These are phyloP conservation scores for Aspergillus awamori DNA, from an alignment of 2,329 filamentous ascomycete genomes.

Conservation along the genomic window DNA sequence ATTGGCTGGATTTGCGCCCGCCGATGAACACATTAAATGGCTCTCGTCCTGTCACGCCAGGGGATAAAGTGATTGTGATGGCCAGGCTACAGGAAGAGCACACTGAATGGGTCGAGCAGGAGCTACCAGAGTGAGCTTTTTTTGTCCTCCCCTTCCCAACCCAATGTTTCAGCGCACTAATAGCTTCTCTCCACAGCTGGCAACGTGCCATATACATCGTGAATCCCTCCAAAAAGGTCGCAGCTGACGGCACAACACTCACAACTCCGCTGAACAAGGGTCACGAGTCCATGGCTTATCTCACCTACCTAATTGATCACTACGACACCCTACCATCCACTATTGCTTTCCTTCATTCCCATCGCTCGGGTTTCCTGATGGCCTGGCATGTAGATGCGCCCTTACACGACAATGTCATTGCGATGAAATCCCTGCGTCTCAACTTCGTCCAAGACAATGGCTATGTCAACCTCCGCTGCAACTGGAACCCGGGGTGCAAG, in stretches of 20 bases:
- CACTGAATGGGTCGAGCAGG: slow-evolving; percentile 48
- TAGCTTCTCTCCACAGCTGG: slow-evolving; percentile 38
- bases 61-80: slow-evolving; percentile 49
- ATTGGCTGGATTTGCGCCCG: slow-evolving; percentile 31
- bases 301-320: slow-evolving; percentile 52
- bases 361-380: slow-evolving; percentile 50
- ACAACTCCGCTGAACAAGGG: slow-evolving; percentile 48
- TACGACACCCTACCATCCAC: slow-evolving; percentile 55
- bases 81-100: slow-evolving; percentile 48
- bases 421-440: slow-evolving; percentile 54
- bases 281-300: slow-evolving; percentile 51
- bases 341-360: slow-evolving; percentile 59
- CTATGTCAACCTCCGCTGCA: slow-evolving; percentile 65
- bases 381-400: slow-evolving; percentile 63
- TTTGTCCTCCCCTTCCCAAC: background rate
- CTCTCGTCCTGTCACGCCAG: slow-evolving; percentile 15
- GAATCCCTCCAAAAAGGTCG: slow-evolving; percentile 36
- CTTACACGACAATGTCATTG: slow-evolving; percentile 57
- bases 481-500: slow-evolving; percentile 59
- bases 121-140: slow-evolving; percentile 49
- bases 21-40: background rate
- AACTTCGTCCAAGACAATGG: slow-evolving; percentile 57
- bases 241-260: slow-evolving; percentile 26
- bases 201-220: slow-evolving; percentile 50
- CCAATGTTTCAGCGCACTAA: slow-evolving; percentile 2